Conservation (phyloP, 805 yeast genomes). For the Lipomyces anomalus region DNA sequence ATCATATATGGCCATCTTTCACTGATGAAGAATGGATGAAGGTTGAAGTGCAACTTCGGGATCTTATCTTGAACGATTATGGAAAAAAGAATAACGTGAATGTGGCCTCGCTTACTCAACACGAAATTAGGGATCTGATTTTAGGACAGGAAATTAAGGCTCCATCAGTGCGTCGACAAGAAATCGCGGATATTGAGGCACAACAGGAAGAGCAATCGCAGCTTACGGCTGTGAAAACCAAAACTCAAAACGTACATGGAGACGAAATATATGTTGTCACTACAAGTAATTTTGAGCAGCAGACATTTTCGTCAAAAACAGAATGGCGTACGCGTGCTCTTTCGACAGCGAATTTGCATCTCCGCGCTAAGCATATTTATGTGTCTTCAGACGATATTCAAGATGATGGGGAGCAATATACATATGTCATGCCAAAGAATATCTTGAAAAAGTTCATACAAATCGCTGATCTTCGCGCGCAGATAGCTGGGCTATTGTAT, state of each 20-base stretch:
- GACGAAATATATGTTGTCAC: slow-evolving; percentile 94
- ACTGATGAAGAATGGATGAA: slow-evolving; percentile 86
- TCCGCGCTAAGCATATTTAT: slow-evolving; percentile 70
- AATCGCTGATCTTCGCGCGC: slow-evolving; percentile 73
- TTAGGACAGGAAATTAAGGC: slow-evolving; percentile 91
- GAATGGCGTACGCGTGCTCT: slow-evolving; percentile 91
- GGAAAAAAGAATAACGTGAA: slow-evolving; percentile 81
- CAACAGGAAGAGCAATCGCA: slow-evolving; percentile 42
- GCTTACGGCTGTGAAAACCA: slow-evolving; percentile 71
- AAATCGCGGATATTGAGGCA: slow-evolving; percentile 61
- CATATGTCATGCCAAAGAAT: slow-evolving; percentile 79
- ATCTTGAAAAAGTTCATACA: slow-evolving; percentile 69
- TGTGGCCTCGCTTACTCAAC: slow-evolving; percentile 79
- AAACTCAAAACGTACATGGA: slow-evolving; percentile 87
- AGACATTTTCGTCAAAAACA: slow-evolving; percentile 70
- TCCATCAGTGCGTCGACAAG: slow-evolving; percentile 82
- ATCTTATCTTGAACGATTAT: slow-evolving; percentile 77
- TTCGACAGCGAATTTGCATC: slow-evolving; percentile 62
- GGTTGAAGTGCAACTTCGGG: slow-evolving; percentile 82
- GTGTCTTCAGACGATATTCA: slow-evolving; percentile 59
- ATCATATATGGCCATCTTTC: slow-evolving; percentile 92
- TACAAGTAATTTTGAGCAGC: slow-evolving; percentile 81
- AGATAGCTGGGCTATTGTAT: slow-evolving; percentile 73
- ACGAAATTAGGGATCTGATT: slow-evolving; percentile 88
- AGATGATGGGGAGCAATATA: slow-evolving; percentile 47